Percentiles rank a stretch among this genome's conserved stretches.
These are phyloP conservation scores for Pichia sp. DNA, from an alignment of 1,139 yeast species.

Conservation along the genomic window DNA sequence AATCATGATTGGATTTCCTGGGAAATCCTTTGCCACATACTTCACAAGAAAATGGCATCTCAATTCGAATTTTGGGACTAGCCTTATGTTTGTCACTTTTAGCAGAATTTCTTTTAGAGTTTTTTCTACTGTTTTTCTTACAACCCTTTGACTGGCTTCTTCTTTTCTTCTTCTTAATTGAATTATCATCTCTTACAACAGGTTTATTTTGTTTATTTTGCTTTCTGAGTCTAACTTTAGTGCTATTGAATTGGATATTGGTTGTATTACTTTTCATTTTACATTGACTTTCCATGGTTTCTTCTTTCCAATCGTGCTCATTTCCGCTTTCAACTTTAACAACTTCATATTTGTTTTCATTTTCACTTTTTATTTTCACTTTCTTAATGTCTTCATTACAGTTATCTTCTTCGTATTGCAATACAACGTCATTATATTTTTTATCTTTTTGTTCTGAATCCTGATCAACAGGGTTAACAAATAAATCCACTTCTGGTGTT, in stretches of 20 bases:
- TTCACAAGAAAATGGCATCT: conserved; percentile 57
- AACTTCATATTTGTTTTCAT: not conserved
- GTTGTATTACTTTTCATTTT: not conserved
- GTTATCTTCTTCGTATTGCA: not conserved
- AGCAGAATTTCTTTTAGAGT: not conserved
- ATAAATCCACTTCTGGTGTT: not conserved
- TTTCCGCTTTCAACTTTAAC: not conserved
- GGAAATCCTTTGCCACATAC: conserved; percentile 84
- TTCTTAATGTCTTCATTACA: not conserved
- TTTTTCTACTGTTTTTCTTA: not conserved
- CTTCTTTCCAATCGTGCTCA: not conserved
- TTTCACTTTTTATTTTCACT: not conserved
- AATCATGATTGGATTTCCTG: conserved; percentile 84
- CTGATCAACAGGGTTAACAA: not conserved
- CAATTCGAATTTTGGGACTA: not conserved
- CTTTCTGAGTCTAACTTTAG: not conserved
- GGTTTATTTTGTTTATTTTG: not conserved
- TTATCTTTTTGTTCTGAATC: not conserved
- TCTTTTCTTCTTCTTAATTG: not conserved
- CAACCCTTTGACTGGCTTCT: not conserved
- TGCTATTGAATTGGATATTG: not conserved
- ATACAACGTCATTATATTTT: no score
- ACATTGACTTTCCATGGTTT: not conserved
- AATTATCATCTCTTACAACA: not conserved
- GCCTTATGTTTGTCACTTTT: not conserved